Evolutionary conservation across 495 filamentous ascomycete genomes (phyloP), one percentile per base, ranked within the genome.

Genomic region (Talaromyces borbonicus): DNA sequence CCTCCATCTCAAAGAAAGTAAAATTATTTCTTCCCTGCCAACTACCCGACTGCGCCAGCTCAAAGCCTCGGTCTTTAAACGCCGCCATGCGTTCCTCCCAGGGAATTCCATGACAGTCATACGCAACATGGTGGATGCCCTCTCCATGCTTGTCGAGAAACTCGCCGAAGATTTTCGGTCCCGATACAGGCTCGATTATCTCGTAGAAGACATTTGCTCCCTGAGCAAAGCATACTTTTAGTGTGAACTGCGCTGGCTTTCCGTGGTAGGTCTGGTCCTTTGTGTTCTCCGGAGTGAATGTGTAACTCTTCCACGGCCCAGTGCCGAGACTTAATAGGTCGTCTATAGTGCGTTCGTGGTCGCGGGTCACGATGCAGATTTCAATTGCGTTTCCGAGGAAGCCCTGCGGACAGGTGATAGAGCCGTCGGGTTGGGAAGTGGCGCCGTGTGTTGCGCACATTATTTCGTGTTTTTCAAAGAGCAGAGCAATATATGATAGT

Each of bases 111-210:
- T 49, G 42, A 27, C 48, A 49, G 35, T 56, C 51, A 46, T 47
- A 53, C 5, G 53, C 51, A 3, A 56, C 30, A 45, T 56, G 53
- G 36, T 56, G 53, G 15, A 56, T 15, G 9, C 53, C 53, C 37
- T 53, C 51, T 3, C 51, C 52, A 20, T 35, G 25, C 31, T 36
- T 33, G 19, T 48, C 50, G 8, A 54, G 43, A 38, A 48, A 53
- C 15, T 56, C 53, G 9, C 18, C 39, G 31, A 53, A 50, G 15
- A 56, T 46, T 8, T 4, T 50, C 15, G 40, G 40, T 12, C 53
- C 53, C 12, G 53, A 47, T 5, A 56, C 25, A 8, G 53, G 47
- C 32, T 50, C 23, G 23, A 54, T 56, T 31, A 56, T 49, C 31
- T 56, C 53, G 39, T 50, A 53, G 24, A 37, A 36, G 14, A 54